Conservation (phyloP, 2,329 filamentous ascomycete genomes). For the Colletotrichum australisinense region DNA sequence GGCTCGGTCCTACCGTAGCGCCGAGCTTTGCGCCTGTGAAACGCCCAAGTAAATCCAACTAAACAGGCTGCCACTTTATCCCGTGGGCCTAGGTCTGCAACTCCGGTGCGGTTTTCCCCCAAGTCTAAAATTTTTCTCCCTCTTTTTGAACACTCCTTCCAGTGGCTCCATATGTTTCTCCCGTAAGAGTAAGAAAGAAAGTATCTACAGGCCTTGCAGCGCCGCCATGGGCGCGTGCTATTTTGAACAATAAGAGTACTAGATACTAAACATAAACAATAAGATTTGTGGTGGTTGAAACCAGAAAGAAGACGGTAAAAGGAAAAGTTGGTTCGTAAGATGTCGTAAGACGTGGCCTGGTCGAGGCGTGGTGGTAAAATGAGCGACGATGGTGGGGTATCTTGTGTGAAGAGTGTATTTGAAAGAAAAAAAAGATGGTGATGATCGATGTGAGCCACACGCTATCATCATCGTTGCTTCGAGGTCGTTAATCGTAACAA, state of each 20-base stretch:
- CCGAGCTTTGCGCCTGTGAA: slow-evolving; percentile 18
- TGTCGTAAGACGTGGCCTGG: slow-evolving; percentile 32
- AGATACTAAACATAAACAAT: slow-evolving; percentile 31
- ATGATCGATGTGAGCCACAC: slow-evolving; percentile 24
- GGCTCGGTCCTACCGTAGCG: slow-evolving; percentile 12
- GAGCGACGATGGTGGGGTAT: slow-evolving; percentile 42
- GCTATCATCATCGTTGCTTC: slow-evolving; percentile 27
- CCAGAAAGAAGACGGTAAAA: slow-evolving; percentile 5
- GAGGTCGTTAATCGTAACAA: slow-evolving; percentile 30
- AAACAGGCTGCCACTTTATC: slow-evolving; percentile 25
- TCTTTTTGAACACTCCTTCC: slow-evolving; percentile 19
- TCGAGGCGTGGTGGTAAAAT: slow-evolving; percentile 24
- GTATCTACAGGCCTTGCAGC: slow-evolving; percentile 30
- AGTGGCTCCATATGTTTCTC: slow-evolving; percentile 26
- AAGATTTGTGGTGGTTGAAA: slow-evolving; percentile 5
- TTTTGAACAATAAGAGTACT: slow-evolving; percentile 24
- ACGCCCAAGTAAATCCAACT: slow-evolving; percentile 27
- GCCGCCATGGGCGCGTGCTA: slow-evolving; percentile 2
- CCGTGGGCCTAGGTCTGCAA: slow-evolving; percentile 29
- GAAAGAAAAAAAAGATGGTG: slow-evolving; percentile 16
- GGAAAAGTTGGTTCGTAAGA: slow-evolving; percentile 11
- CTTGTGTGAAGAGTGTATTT: slow-evolving; percentile 32
- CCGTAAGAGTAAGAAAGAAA: not conserved
- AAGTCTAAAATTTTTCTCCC: slow-evolving; percentile 30
- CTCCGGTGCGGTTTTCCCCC: slow-evolving; percentile 26